Evolutionary conservation across 352 stramenopile species (phyloP).

Genomic region (Globisporangium cystogenes): DNA sequence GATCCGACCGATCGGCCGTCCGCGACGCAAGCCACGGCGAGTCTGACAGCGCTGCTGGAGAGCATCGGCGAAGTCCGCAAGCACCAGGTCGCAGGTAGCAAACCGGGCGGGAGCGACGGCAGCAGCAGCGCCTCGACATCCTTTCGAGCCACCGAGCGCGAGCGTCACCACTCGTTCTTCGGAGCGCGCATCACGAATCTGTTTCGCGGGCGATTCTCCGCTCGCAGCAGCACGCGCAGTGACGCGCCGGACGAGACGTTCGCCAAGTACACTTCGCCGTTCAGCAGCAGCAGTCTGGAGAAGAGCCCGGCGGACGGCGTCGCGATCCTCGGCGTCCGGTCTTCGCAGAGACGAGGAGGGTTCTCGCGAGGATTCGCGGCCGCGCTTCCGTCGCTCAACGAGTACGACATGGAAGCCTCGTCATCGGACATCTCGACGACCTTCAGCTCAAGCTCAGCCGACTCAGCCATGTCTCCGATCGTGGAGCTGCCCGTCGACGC

Average conservation of each 20-base stretch:
- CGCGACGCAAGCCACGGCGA: constrained; percentile 38
- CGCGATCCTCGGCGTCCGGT: constrained; percentile 22
- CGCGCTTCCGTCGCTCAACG: constrained; percentile 56
- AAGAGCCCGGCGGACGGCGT: constrained; percentile 7
- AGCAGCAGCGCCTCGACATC: constrained; percentile 54
- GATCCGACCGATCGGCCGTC: constrained; percentile 38
- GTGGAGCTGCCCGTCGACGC: constrained; percentile 33
- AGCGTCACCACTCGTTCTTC: constrained; percentile 34
- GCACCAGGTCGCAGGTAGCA: not conserved
- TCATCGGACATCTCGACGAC: constrained; percentile 33
- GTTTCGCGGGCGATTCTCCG: constrained; percentile 39
- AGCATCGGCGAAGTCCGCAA: constrained; percentile 18
- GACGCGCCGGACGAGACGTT: constrained; percentile 25
- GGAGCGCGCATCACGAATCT: constrained; percentile 61
- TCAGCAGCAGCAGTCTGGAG: constrained; percentile 15
- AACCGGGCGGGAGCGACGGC: constrained; percentile 16
- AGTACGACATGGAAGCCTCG: constrained; percentile 39
- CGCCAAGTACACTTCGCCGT: constrained; percentile 43
- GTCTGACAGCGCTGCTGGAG: constrained; percentile 51
- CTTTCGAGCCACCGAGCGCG: constrained; percentile 24
- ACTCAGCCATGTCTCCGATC: constrained; percentile 46
- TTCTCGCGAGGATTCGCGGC: constrained; percentile 22
- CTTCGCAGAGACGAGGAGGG: constrained; percentile 9
- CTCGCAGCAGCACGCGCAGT: constrained; percentile 28
- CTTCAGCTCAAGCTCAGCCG: constrained; percentile 26